Evolutionary conservation across 495 filamentous ascomycete genomes (phyloP).

Genomic region (Parmelia sp.): DNA sequence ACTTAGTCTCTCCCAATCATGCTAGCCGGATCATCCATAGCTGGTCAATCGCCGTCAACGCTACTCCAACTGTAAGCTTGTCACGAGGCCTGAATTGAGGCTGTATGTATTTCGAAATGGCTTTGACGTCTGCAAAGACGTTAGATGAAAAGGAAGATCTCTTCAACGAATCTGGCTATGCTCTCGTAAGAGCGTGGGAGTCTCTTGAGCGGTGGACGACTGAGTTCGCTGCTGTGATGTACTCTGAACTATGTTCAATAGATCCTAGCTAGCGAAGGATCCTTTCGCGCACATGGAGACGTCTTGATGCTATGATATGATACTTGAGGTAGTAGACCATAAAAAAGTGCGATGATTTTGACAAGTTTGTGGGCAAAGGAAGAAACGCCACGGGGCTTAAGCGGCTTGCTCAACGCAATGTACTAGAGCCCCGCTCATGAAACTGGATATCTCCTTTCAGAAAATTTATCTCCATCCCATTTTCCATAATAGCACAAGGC

Average conservation of each 20-base stretch:
- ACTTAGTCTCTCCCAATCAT: too few relatives aligned
- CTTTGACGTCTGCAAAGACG: too few relatives aligned
- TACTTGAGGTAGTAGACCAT: neutral
- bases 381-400: neutral
- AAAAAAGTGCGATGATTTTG: neutral
- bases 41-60: neutral
- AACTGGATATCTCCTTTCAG: neutral
- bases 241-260: neutral
- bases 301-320: neutral
- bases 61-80: too few relatives aligned
- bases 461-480: neutral
- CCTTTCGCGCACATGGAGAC: neutral
- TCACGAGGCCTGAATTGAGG: too few relatives aligned
- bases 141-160: too few relatives aligned
- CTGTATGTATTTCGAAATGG: too few relatives aligned
- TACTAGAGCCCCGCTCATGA: neutral
- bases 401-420: neutral
- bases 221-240: neutral
- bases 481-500: neutral
- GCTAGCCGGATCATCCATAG: too few relatives aligned
- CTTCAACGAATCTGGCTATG: neutral
- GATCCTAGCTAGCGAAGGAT: neutral
- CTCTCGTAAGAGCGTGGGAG: neutral
- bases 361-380: neutral
- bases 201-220: neutral